These are phyloP conservation scores for Lagenaria siceraria DNA, from an alignment of 306 rosid species.

Conservation along the genomic window DNA sequence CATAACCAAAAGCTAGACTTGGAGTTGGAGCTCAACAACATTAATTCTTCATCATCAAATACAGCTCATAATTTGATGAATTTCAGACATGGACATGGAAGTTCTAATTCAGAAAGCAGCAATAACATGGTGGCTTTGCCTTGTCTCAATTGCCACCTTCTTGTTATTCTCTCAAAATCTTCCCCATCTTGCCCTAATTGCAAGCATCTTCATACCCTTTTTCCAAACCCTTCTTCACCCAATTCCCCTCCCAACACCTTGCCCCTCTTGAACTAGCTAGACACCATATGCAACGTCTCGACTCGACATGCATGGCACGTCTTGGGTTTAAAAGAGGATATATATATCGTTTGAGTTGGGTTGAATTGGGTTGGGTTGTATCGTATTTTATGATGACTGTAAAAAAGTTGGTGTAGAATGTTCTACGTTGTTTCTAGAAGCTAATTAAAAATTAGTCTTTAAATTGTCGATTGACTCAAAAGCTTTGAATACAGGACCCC, in stretches of 20 bases:
- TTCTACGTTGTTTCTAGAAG: not conserved
- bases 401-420: not conserved
- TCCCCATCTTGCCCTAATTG: slow-evolving; percentile 40
- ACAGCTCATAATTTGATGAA: not conserved
- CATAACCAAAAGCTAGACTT: slow-evolving; percentile 16
- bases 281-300: not conserved
- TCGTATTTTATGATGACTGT: not conserved
- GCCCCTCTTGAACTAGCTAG: not conserved
- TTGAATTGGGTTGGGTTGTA: not conserved
- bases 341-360: too few relatives aligned
- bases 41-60: not conserved
- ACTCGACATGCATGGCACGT: not conserved
- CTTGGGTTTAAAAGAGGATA: too few relatives aligned
- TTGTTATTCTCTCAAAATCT: slow-evolving; percentile 31
- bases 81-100: not conserved
- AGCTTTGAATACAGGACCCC: too few relatives aligned
- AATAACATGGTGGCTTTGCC: slow-evolving; percentile 39
- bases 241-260: slow-evolving; percentile 2
- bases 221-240: slow-evolving; percentile 3
- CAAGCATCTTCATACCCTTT: slow-evolving; percentile 28
- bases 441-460: too few relatives aligned
- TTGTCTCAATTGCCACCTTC: slow-evolving; percentile 38
- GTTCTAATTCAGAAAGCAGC: not conserved
- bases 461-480: too few relatives aligned
- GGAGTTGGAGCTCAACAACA: slow-evolving; percentile 33